Base-by-base conservation (phyloP, 2,329 filamentous ascomycete species). In the Neocucurbitaria cava region DNA sequence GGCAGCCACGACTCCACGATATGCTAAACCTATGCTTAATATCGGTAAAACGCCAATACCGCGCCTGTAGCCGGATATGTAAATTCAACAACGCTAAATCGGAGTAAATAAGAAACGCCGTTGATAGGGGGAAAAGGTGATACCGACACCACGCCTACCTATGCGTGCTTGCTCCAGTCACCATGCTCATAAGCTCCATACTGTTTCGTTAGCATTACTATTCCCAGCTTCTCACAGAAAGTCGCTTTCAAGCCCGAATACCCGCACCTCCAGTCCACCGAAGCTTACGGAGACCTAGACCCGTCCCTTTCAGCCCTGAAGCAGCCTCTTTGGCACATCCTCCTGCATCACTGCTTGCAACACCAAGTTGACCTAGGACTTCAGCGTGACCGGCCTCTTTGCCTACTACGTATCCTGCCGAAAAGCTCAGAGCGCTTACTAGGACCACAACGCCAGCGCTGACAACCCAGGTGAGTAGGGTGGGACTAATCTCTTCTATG, bases 361-460 rank as follows among this genome's bases (percentile, higher is more conserved):
- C 49, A 18, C 70, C 69, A 38, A 74, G 38, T 41, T 74, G 69
- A 20, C 70, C 66, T 54, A 74, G 58, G 7, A 68, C 79, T 65
- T 87, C 85, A 2, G 81, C 74, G 46, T 79, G 77, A 1, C 84
- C 85, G 4, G 84, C 80, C 59, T 88, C 85, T 49, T 81, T 81
- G 10, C 86, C 86, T 13, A 87, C 78, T 13, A 83, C 82, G 64
- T 88, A 88, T 1, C 86, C 86, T 3, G 86, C 86, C 0, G 84
- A 84, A 70, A 88, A 89, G 62, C 85, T 86, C 57, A 88, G 81
- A 2, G 86, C 86, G 15, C 83, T 86, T 50, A 88, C 82, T 0
- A 88, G 78, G 2, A 88, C 84, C 1, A 88, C 84, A 17, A 88
- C 85, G 2, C 86, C 85, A 0, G 86, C 86, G 44, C 84, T 86